Evolutionary conservation across 2,329 filamentous ascomycete genomes (phyloP), one percentile per base, ranked within the genome.

Genomic region (Penicillium sp.): DNA sequence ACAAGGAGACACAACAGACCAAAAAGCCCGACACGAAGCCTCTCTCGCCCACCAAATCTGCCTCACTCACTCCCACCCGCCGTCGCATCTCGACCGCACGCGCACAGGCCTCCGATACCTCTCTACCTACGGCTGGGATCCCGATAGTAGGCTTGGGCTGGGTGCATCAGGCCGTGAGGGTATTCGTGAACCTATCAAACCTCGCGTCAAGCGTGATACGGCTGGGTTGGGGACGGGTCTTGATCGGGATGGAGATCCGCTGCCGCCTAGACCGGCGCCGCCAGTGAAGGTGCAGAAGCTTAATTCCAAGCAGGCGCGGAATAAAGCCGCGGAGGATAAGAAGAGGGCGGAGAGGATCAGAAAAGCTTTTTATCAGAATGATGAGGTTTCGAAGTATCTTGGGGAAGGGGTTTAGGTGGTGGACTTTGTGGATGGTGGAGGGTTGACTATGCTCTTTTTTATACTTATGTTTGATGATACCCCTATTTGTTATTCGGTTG

Each of bases 381-480:
- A 89, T n/a, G 88, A 93, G 62, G 77, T 95, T 53, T 85, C 92
- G 66, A 85, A 81, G 67, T 94, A 95, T 69, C 74, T 95, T 18
- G 83, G 86, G 18, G 64, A 62, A 16, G 61, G 24, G 13, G 22
- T 10, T 16, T 52, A 37, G 22, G n/a, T 46, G 9, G n/a, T 22
- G 16, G 16, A 10, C 20, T 34, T 5, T 14, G 9, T 42, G 26
- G 26, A 35, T 34, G 18, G 29, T 20, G 26, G 35, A 20, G n/a
- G 8, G 6, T 18, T 37, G n/a, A 8, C 45, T 45, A 26, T 29
- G 18, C 20, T 44, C 8, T 26, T 31, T 29, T 13, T 31, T 34
- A 6, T 24, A 32, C 16, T 43, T 43, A 18, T 26, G 38, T 35
- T 42, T 10, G 11, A 32, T 44, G 49, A 51, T 51, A 51, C 49